Conservation (phyloP, 192 early-diverging fungal genomes). For the Umbelopsis sp. region DNA sequence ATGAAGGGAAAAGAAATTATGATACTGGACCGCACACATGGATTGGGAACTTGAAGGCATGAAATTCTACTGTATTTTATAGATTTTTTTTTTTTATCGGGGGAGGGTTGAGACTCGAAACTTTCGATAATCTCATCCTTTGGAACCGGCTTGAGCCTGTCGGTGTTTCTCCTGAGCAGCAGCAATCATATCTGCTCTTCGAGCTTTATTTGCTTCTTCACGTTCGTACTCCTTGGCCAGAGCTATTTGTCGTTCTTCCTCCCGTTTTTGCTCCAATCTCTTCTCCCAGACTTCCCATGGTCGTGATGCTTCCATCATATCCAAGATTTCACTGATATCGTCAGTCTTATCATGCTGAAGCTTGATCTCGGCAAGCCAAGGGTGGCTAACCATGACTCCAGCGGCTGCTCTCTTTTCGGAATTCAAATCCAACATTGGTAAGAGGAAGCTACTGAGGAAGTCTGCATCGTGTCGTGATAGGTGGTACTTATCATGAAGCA, state of each 20-base stretch:
- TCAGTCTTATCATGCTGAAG: conserved; percentile 1
- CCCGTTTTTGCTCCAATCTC: conserved; percentile 1
- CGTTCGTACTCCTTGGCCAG: conserved; percentile 4
- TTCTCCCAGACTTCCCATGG: conserved; percentile 12
- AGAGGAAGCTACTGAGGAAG: conserved; percentile 72
- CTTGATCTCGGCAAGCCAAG: conserved; percentile 28
- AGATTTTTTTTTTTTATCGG: too few relatives aligned
- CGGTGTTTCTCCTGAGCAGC: conserved; percentile 13
- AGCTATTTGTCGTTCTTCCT: neutral
- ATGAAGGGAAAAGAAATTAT: too few relatives aligned
- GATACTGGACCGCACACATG: too few relatives aligned
- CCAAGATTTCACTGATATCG: neutral
- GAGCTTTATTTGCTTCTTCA: conserved; percentile 5
- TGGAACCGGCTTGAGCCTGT: neutral
- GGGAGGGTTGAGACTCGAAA: too few relatives aligned
- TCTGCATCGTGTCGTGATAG: conserved; percentile 71
- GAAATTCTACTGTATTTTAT: too few relatives aligned
- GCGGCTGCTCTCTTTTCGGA: conserved; percentile 26
- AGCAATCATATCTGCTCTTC: conserved; percentile 13
- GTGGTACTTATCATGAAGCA: conserved; percentile 87
- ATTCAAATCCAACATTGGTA: conserved; percentile 72
- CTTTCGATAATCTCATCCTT: neutral
- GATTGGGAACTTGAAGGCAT: too few relatives aligned
- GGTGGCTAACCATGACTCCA: conserved; percentile 22
- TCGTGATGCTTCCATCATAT: neutral